Conservation (phyloP, 2,329 filamentous ascomycete species). For the Fusarium ambrosium region DNA sequence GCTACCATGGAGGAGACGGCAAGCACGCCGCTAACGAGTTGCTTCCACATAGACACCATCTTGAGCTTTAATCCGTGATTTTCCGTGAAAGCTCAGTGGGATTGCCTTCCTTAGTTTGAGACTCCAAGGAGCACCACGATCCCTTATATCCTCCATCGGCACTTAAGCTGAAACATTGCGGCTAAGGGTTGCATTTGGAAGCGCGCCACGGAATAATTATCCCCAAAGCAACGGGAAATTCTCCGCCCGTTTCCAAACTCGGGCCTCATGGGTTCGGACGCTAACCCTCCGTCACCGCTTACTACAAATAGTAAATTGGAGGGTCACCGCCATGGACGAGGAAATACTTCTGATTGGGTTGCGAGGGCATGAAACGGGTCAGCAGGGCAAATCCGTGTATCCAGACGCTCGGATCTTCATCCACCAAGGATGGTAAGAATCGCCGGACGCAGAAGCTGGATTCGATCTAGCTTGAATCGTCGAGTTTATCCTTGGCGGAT, state of each 20-base stretch:
- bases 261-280: background rate
- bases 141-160: slow-evolving; percentile 3
- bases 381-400: background rate
- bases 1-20: slow-evolving; percentile 33
- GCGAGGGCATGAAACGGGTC: background rate
- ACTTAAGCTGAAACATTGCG: background rate
- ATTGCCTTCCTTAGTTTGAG: background rate
- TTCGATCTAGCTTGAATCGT: background rate
- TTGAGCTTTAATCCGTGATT: background rate
- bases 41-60: slow-evolving; percentile 36
- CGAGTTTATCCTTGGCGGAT: background rate
- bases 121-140: background rate
- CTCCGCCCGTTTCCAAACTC: background rate
- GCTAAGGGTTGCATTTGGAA: background rate
- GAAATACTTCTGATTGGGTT: background rate
- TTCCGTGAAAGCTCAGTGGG: background rate
- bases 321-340: background rate
- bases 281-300: background rate
- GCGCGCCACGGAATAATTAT: slow-evolving; percentile 6
- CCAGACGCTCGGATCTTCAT: slow-evolving; percentile 2
- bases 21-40: slow-evolving; percentile 40
- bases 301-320: background rate
- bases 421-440: background rate
- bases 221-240: background rate
- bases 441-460: background rate